Percentiles rank a stretch among this genome's conserved stretches.
phyloP scores from a whole-genome alignment of 163 green algal species.

The Volvox carteri region DNA sequence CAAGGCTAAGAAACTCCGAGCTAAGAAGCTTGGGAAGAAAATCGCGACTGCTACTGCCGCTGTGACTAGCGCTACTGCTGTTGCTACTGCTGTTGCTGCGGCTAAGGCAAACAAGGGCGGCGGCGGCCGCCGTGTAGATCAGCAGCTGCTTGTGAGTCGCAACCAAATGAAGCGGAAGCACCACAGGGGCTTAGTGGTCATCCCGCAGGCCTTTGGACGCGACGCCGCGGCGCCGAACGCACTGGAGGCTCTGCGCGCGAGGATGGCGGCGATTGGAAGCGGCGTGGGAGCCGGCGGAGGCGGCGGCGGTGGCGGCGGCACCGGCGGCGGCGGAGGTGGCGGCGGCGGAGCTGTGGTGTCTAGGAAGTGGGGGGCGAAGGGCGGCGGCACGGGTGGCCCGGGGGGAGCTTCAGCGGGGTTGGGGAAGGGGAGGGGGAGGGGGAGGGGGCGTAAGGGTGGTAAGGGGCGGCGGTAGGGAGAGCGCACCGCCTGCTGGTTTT shows the following conservation, averaged over 20 bases:
- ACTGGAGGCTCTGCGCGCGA: slow-evolving; percentile 69
- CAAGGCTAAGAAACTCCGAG: slow-evolving; percentile 1
- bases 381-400: neutral
- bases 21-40: neutral
- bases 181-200: slow-evolving; percentile 23
- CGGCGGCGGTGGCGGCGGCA: neutral
- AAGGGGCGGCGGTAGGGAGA: no score
- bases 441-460: no score
- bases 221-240: slow-evolving; percentile 72
- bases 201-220: slow-evolving; percentile 68
- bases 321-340: neutral
- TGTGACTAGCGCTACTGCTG: neutral
- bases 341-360: no score
- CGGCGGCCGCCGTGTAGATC: neutral
- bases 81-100: neutral
- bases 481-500: no score
- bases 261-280: slow-evolving; percentile 26
- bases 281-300: neutral
- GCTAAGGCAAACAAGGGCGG: neutral
- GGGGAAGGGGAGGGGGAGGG: neutral
- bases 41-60: neutral
- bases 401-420: neutral
- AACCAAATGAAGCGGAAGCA: slow-evolving; percentile 43
- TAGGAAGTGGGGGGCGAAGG: slow-evolving; percentile 6
- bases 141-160: slow-evolving; percentile 29